phyloP scores from a whole-genome alignment of 345 rosid genomes.

The Boechera divaricarpa region DNA sequence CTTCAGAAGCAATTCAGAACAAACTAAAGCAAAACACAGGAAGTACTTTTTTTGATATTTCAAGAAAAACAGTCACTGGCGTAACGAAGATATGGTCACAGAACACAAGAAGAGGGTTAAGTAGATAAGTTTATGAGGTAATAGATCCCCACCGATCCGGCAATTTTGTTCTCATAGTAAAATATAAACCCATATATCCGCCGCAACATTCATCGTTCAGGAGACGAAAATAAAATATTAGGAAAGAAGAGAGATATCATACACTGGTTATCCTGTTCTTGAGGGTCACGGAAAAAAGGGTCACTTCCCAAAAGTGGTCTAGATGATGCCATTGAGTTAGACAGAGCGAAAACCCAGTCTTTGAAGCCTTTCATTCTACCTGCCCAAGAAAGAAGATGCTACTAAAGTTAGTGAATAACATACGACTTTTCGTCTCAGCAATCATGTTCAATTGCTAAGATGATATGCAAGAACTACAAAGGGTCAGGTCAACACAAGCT shows the following conservation, averaged over 20 bases:
- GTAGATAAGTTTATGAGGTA: conserved; percentile 8
- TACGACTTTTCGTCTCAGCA: background rate
- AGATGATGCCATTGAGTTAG: conserved; percentile 66
- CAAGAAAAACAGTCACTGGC: background rate
- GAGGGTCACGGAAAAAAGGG: conserved; percentile 48
- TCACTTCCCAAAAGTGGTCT: conserved; percentile 62
- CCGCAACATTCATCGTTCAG: background rate
- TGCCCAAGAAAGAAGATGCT: conserved; percentile 12
- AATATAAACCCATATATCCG: background rate
- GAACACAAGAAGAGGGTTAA: conserved; percentile 18
- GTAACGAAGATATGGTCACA: background rate
- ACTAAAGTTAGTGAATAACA: background rate
- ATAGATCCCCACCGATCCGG: background rate
- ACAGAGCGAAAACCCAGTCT: conserved; percentile 73
- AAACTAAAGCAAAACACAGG: background rate
- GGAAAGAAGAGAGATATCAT: conserved; percentile 14
- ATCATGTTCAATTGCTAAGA: background rate
- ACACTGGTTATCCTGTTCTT: conserved; percentile 56
- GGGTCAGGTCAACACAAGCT: background rate
- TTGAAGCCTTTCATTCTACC: conserved; percentile 73
- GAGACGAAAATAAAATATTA: background rate
- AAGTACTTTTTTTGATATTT: background rate
- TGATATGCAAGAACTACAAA: background rate
- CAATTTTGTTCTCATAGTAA: background rate
- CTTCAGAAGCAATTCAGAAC: background rate